Percentiles rank a stretch among this genome's conserved stretches.
Conservation (phyloP, 129 eudicot genomes). For the carrot (Daucus carota) region DNA sequence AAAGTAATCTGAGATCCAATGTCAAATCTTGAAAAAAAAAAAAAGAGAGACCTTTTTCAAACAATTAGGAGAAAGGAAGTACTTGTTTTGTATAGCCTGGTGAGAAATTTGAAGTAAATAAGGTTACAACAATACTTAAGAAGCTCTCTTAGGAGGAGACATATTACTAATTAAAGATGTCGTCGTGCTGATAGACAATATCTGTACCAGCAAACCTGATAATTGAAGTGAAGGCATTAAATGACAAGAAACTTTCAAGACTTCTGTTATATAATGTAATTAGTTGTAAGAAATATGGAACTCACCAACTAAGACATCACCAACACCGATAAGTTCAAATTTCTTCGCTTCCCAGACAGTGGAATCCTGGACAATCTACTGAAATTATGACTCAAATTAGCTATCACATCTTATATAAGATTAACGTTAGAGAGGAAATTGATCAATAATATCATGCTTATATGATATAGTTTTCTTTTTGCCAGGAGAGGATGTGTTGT, state of each 20-base stretch:
- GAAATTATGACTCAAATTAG: neutral
- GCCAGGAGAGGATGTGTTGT: neutral
- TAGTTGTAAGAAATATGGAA: constrained; percentile 4
- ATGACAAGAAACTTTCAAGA: constrained; percentile 1
- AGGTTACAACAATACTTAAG: constrained; percentile 23
- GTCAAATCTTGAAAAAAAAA: neutral
- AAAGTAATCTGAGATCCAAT: neutral
- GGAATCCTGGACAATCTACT: constrained; percentile 40
- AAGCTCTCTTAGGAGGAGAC: constrained; percentile 80
- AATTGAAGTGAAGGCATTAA: constrained; percentile 13
- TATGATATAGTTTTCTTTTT: neutral
- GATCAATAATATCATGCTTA: neutral
- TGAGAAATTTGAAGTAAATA: neutral
- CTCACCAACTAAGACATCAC: constrained; percentile 40
- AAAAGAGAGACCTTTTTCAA: neutral
- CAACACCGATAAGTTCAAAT: constrained; percentile 29
- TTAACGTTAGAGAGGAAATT: neutral
- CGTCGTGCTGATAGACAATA: constrained; percentile 43
- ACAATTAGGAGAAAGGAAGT: neutral
- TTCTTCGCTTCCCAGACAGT: constrained; percentile 43
- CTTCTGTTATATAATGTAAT: neutral
- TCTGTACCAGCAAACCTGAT: constrained; percentile 52
- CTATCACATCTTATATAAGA: neutral
- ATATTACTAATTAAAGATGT: constrained; percentile 53
- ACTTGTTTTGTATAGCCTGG: neutral